Evolutionary conservation across 2,329 filamentous ascomycete genomes (phyloP).

Genomic region (Curvularia sp.): DNA sequence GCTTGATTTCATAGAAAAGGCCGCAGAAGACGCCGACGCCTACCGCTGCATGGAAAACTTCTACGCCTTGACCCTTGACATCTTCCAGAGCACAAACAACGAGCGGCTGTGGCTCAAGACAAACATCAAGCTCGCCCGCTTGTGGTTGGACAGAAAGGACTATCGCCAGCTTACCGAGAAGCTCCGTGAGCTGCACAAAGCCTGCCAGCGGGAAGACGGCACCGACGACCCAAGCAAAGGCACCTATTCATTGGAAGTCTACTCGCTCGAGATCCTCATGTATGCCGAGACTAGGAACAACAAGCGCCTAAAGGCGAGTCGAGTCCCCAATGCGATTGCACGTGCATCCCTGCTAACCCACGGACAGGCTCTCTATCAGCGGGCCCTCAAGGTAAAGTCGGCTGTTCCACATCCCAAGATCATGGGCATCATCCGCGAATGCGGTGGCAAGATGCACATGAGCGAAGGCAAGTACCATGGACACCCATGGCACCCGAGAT

Average conservation of each 20-base stretch:
- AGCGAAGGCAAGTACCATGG: slow-evolving; percentile 67
- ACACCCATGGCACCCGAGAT: slow-evolving; percentile 20
- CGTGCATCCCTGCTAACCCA: slow-evolving; percentile 34
- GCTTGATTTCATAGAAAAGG: slow-evolving; percentile 96
- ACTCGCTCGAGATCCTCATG: slow-evolving; percentile 98
- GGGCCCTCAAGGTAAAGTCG: slow-evolving; percentile 90
- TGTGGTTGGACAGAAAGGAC: slow-evolving; percentile 90
- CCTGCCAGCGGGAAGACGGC: slow-evolving; percentile 87
- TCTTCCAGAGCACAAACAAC: slow-evolving; percentile 97
- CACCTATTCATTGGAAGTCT: slow-evolving; percentile 94
- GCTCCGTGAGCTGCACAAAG: slow-evolving; percentile 83
- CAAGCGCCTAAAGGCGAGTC: slow-evolving; percentile 81
- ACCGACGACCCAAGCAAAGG: slow-evolving; percentile 92
- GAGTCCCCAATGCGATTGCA: slow-evolving; percentile 23
- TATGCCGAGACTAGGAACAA: slow-evolving; percentile 96
- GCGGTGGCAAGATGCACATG: slow-evolving; percentile 99
- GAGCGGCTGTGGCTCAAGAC: slow-evolving; percentile 97
- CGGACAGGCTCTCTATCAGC: slow-evolving; percentile 76
- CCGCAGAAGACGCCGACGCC: slow-evolving; percentile 72
- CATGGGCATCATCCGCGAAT: slow-evolving; percentile 98
- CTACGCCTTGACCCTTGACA: slow-evolving; percentile 90
- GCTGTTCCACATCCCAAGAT: slow-evolving; percentile 98
- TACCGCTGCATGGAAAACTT: slow-evolving; percentile 90
- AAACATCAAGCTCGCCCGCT: slow-evolving; percentile 92
- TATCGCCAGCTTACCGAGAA: slow-evolving; percentile 82